These are phyloP conservation scores for Ceratorhiza oryzae-sativae DNA, from an alignment of 1,284 basidiomycete genomes.

Conservation along the genomic window DNA sequence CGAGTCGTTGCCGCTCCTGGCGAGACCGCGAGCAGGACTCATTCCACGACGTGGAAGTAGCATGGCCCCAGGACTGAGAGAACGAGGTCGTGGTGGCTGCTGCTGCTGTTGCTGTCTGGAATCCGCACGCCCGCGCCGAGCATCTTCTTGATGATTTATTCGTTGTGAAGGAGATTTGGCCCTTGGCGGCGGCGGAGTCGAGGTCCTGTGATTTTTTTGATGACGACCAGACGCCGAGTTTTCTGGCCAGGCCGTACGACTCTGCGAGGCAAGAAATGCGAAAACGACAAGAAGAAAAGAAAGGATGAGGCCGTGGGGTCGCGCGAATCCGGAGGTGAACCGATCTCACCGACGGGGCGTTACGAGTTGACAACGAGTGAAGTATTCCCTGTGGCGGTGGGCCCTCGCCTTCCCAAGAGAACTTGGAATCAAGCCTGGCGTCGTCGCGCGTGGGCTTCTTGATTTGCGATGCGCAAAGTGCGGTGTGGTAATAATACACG, in stretches of 20 bases:
- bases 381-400: constrained; percentile 2
- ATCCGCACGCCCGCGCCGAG: not conserved
- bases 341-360: constrained; percentile 39
- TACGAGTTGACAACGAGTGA: constrained; percentile 26
- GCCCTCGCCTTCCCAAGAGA: constrained; percentile 18
- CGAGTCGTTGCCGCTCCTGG: constrained; percentile 17
- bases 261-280: constrained; percentile 21
- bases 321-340: constrained; percentile 38
- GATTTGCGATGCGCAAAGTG: constrained; percentile 22
- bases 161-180: constrained; percentile 4
- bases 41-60: constrained; percentile 28
- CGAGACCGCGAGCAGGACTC: constrained; percentile 35
- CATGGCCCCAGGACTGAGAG: constrained; percentile 32
- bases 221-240: not conserved
- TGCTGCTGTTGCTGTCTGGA: not conserved
- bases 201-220: not conserved
- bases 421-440: constrained; percentile 24
- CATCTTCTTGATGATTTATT: constrained; percentile 1
- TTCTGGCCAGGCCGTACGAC: constrained; percentile 31
- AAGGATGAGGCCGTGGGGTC: constrained; percentile 36
- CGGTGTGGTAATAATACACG: constrained; percentile 33
- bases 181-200: constrained; percentile 11
- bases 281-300: constrained; percentile 23
- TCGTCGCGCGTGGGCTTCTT: constrained; percentile 32
- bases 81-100: constrained; percentile 9